Conservation (phyloP, 2,329 filamentous ascomycete genomes). For the Aspergillus sp. region DNA sequence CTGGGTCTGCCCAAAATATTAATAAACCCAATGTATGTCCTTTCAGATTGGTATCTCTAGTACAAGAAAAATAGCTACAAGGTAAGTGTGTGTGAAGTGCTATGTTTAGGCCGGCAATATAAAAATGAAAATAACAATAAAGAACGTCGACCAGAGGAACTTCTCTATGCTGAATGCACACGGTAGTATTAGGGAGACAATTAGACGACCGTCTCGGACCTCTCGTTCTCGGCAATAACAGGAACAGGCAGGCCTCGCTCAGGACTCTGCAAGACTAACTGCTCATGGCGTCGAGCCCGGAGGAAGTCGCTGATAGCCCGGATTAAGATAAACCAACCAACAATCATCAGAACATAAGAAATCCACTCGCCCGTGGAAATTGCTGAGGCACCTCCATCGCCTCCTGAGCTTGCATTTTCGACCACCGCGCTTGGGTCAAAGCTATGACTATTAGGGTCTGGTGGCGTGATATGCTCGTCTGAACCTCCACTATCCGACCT, state of each 20-base stretch:
- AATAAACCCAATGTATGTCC: conserved; percentile 9
- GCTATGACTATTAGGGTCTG: conserved; percentile 85
- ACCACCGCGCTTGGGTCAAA: conserved; percentile 74
- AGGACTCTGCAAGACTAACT: conserved; percentile 87
- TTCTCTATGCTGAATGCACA: conserved; percentile 9
- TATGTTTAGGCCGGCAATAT: conserved; percentile 7
- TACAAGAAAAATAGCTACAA: conserved; percentile 11
- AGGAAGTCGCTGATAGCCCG: conserved; percentile 90
- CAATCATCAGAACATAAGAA: conserved; percentile 90
- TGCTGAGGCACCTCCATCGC: conserved; percentile 46
- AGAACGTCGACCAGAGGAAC: neutral
- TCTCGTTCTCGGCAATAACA: conserved; percentile 83
- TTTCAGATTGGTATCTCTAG: conserved; percentile 20
- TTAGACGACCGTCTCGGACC: conserved; percentile 73
- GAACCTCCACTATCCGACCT: conserved; percentile 36
- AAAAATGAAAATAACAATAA: conserved; percentile 12
- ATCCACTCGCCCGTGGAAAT: conserved; percentile 82
- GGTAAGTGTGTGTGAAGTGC: conserved; percentile 1
- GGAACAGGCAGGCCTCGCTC: conserved; percentile 82
- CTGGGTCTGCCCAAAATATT: neutral
- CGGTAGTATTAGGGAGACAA: conserved; percentile 3
- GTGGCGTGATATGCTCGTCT: conserved; percentile 60
- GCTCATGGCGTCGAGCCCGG: conserved; percentile 83
- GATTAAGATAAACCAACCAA: conserved; percentile 97
- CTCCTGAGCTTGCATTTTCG: conserved; percentile 26